Evolutionary conservation across 2,329 filamentous ascomycete genomes (phyloP), one percentile per base, ranked within the genome.

Genomic region (Sporothrix protearum): DNA sequence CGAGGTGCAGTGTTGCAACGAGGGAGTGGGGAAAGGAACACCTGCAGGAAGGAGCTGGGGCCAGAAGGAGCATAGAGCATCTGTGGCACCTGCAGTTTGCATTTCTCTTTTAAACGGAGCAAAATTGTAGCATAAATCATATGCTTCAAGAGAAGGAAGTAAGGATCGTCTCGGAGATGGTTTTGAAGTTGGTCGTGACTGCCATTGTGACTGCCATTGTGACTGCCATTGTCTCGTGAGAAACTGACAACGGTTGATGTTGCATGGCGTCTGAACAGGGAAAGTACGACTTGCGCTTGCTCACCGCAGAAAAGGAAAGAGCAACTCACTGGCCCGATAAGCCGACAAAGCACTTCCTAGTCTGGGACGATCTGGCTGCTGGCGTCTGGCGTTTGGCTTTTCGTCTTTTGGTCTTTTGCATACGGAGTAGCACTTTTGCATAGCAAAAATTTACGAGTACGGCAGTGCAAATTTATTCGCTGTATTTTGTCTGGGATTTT

Each of bases 1-100:
- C 3, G 55, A 61, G 33, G 42, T 68, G 66, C 42, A 68, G 45
- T 53, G 66, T 57, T 55, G 66, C 66, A 57, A 36, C 30, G 64
- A n/a, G 64, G 49, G 28, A 53, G 64, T 55, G 49, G 47, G 47
- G 64, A 68, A 33, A 19, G 47, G 10, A 53, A 39, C 4, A 22
- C 30, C 47, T 68, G 64, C 64, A 68, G 47, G 66, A 55, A 36
- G 19, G 47, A 42, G 66, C 47, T 57, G 66, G 28, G 47, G 45
- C 64, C 63, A 53, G 64, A 67, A 22, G 63, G 42, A 33, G 63
- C 28, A 51, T 28, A 30, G 45, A 36, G 63, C 45, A 16, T 51
- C 16, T 49, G 42, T 30, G n/a, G 57, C 57, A 61, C 33, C 57
- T 63, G 57, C 57, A 63, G n/a, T 63, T 63, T 63, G 57, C 30